Percentiles rank a stretch among this genome's conserved stretches.
Evolutionary conservation across 805 yeast species (phyloP).

Genomic region (Monosporozyma servazzii): DNA sequence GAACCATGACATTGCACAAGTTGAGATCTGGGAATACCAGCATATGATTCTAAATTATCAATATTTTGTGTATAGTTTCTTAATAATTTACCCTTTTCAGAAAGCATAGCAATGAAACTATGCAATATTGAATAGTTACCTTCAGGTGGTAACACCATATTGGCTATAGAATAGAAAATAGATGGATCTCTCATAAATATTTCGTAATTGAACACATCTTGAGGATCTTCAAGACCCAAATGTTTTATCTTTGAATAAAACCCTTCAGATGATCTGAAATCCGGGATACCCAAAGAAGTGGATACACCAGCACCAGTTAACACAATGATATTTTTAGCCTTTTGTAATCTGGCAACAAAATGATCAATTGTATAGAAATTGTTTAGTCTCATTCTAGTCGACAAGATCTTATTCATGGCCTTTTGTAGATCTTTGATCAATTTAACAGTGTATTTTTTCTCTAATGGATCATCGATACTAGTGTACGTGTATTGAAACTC

Average conservation of each 20-base stretch:
- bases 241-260: slow-evolving; percentile 60
- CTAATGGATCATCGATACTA: slow-evolving; percentile 30
- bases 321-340: slow-evolving; percentile 55
- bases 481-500: slow-evolving; percentile 4
- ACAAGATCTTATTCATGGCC: slow-evolving; percentile 55
- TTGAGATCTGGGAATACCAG: slow-evolving; percentile 57
- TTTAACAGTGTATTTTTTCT: slow-evolving; percentile 37
- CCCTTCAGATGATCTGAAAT: slow-evolving; percentile 80
- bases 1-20: slow-evolving; percentile 89
- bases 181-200: slow-evolving; percentile 65
- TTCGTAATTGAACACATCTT: slow-evolving; percentile 72
- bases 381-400: slow-evolving; percentile 46
- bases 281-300: slow-evolving; percentile 85
- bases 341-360: slow-evolving; percentile 43
- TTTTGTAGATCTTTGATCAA: slow-evolving; percentile 45
- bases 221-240: slow-evolving; percentile 75
- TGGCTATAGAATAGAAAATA: slow-evolving; percentile 75
- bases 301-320: slow-evolving; percentile 92
- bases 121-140: slow-evolving; percentile 65
- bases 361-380: slow-evolving; percentile 50
- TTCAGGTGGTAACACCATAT: slow-evolving; percentile 71
- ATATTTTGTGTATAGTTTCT: slow-evolving; percentile 88
- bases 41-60: slow-evolving; percentile 73
- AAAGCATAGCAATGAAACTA: slow-evolving; percentile 61
- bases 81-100: slow-evolving; percentile 65